A percentile compares a stretch with the other conserved stretches of the same genome.
phyloP scores from a whole-genome alignment of 108 stramenopile species.

The Fragilariopsis cylindrus region DNA sequence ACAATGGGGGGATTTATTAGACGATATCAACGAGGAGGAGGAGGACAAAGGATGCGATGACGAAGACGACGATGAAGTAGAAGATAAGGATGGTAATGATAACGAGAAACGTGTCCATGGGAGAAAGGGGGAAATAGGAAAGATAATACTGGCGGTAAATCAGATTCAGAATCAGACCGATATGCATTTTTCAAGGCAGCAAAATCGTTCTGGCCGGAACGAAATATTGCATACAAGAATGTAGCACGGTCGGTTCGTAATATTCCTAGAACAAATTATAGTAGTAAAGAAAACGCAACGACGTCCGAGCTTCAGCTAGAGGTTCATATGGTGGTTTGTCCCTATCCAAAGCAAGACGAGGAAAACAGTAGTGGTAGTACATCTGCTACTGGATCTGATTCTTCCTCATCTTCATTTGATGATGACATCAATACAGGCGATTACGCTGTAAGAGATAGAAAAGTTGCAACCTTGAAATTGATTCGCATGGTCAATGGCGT shows the following conservation, averaged over 20 bases:
- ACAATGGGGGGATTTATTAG: constrained; percentile 10
- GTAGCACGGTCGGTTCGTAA: constrained; percentile 60
- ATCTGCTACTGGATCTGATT: neutral
- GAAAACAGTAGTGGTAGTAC: neutral
- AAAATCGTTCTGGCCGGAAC: constrained; percentile 19
- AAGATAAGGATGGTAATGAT: neutral
- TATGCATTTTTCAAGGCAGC: constrained; percentile 8
- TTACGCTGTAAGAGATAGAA: neutral
- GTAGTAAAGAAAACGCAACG: constrained; percentile 24
- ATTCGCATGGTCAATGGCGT: constrained; percentile 86
- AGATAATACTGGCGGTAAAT: neutral
- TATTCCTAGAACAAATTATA: constrained; percentile 37
- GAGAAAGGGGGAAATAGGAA: neutral
- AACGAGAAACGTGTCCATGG: neutral
- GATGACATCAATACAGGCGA: neutral
- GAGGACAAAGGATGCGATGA: constrained; percentile 11
- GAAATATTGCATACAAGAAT: constrained; percentile 50
- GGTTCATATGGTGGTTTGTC: constrained; percentile 65
- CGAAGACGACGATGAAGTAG: constrained; percentile 13
- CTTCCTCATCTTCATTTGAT: neutral
- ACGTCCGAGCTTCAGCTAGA: constrained; percentile 43
- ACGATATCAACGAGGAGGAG: neutral
- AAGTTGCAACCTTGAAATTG: constrained; percentile 51
- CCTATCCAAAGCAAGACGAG: constrained; percentile 17
- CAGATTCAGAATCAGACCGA: neutral